Percentiles rank a stretch among this genome's conserved stretches.
Evolutionary conservation across 73 alveolate genomes (phyloP).

Genomic region (Paramecium sonneborni): DNA sequence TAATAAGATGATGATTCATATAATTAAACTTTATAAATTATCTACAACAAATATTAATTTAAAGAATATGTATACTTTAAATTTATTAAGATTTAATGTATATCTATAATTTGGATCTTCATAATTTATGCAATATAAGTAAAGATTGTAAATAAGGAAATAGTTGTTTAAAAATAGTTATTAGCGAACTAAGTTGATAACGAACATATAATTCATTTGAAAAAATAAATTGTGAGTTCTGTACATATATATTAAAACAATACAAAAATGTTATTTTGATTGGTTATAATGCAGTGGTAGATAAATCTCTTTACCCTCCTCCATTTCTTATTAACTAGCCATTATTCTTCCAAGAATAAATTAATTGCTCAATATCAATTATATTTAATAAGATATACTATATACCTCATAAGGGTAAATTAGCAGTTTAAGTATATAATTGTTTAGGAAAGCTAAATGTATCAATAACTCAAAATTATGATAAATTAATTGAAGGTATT

Average conservation of each 20-base stretch:
- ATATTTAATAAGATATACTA: too few species aligned
- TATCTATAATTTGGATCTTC: background rate
- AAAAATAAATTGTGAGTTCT: background rate
- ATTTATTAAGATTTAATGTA: background rate
- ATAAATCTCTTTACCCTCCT: background rate
- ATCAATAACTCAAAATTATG: background rate
- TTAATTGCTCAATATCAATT: too few species aligned
- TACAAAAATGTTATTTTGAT: background rate
- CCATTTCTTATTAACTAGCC: background rate
- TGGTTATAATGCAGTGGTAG: background rate
- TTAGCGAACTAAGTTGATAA: background rate
- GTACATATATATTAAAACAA: background rate
- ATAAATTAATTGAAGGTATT: background rate
- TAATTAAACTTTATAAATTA: too few species aligned
- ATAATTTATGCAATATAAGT: background rate
- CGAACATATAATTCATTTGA: background rate
- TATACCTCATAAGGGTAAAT: background rate
- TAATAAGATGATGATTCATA: background rate
- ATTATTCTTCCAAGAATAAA: constrained; percentile 31
- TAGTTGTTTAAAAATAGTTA: background rate
- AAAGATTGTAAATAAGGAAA: background rate
- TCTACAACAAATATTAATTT: too few species aligned
- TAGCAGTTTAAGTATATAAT: constrained; percentile 17
- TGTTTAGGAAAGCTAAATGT: constrained; percentile 18
- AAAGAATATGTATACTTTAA: constrained; percentile 12